A percentile compares a stretch with the other conserved stretches of the same genome.
Conservation (phyloP, 179 eudicot genomes). For the Camellia oleifera region DNA sequence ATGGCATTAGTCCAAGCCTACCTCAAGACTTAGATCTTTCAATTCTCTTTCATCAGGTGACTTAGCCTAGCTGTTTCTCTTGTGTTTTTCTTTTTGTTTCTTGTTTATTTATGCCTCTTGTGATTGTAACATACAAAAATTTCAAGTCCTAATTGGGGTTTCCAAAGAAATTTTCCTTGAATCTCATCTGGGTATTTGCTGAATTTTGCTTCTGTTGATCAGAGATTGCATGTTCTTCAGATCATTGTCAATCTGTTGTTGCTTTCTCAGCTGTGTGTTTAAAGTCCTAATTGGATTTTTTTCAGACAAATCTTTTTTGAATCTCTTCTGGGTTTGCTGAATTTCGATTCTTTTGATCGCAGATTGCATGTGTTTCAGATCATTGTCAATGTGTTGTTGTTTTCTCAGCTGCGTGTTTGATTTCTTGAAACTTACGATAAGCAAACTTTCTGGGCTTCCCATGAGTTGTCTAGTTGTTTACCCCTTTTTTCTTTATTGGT, state of each 20-base stretch:
- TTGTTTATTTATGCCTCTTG: background rate
- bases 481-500: background rate
- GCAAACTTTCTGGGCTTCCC: background rate
- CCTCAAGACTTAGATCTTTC: constrained; percentile 14
- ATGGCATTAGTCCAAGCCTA: constrained; percentile 2
- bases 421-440: background rate
- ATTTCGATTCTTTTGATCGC: constrained; percentile 13
- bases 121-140: background rate
- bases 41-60: constrained; percentile 3
- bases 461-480: background rate
- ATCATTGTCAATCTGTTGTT: constrained; percentile 4
- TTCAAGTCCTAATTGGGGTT: constrained; percentile 11
- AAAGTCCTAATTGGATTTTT: constrained; percentile 12
- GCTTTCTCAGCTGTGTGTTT: background rate
- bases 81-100: background rate
- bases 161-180: background rate
- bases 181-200: constrained; percentile 15
- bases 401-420: constrained; percentile 7
- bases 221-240: constrained; percentile 6
- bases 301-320: background rate
- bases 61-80: background rate
- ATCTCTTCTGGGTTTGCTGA: constrained; percentile 16
- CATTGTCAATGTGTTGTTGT: constrained; percentile 3
- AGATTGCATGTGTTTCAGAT: constrained; percentile 11
- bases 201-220: constrained; percentile 14